Percentiles rank a stretch among this genome's conserved stretches.
Conservation (phyloP, 1,284 basidiomycete genomes). For the Boletus semigastroideus region DNA sequence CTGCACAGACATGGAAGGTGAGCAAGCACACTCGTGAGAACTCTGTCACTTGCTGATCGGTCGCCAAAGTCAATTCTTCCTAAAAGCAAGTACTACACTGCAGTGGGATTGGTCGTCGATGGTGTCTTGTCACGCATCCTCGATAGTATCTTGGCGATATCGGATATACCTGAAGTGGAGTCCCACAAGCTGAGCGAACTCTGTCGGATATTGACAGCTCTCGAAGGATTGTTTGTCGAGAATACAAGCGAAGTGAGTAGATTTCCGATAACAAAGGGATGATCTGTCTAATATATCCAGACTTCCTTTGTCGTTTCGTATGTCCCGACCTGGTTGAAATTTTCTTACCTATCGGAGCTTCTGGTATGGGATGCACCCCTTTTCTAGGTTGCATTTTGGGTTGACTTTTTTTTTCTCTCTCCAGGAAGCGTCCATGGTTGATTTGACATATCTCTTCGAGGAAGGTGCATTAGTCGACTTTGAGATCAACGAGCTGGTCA, state of each 20-base stretch:
- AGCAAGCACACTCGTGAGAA: conserved; percentile 27
- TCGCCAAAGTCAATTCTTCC: conserved; percentile 52
- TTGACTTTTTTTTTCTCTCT: conserved; percentile 7
- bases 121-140: conserved; percentile 69
- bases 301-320: conserved; percentile 72
- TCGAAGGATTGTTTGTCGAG: conserved; percentile 81
- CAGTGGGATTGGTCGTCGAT: conserved; percentile 77
- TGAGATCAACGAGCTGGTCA: conserved; percentile 77
- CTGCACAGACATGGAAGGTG: conserved; percentile 77
- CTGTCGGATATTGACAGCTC: conserved; percentile 72
- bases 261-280: background rate
- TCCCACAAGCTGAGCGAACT: conserved; percentile 83
- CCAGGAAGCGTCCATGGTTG: conserved; percentile 89
- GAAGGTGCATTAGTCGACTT: conserved; percentile 92
- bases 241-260: conserved; percentile 52
- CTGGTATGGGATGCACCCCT: conserved; percentile 54
- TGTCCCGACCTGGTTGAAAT: conserved; percentile 93
- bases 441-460: conserved; percentile 92
- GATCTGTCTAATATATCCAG: conserved; percentile 33
- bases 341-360: conserved; percentile 88
- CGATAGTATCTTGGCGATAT: conserved; percentile 73
- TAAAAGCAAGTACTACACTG: conserved; percentile 64
- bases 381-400: background rate
- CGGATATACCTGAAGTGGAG: conserved; percentile 91
- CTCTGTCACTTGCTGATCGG: conserved; percentile 7